These are phyloP conservation scores for Exophiala mesophila DNA, from an alignment of 2,329 filamentous ascomycete genomes.

Conservation along the genomic window DNA sequence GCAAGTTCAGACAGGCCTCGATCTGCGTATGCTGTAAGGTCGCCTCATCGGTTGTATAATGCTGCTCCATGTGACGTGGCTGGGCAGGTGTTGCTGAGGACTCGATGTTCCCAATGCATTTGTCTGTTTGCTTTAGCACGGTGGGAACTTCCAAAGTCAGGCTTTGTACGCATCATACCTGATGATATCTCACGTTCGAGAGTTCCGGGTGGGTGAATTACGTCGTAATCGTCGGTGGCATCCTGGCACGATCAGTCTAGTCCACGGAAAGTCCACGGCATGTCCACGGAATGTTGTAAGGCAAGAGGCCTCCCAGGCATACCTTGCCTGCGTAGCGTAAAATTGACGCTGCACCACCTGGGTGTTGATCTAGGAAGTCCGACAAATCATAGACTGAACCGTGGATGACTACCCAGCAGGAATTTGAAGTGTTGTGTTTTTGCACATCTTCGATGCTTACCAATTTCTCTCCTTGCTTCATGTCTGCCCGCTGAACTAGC, in stretches of 20 bases:
- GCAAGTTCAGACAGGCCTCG: conserved; percentile 8
- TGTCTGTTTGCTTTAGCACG: too few relatives aligned
- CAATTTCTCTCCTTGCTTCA: too few relatives aligned
- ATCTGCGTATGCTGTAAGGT: too few relatives aligned
- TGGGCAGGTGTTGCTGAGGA: too few relatives aligned
- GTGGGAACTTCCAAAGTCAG: too few relatives aligned
- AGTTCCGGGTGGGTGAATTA: conserved; percentile 12
- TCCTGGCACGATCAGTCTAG: conserved; percentile 91
- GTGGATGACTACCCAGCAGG: conserved; percentile 83
- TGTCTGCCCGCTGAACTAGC: too few relatives aligned
- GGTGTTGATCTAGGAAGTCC: conserved; percentile 78
- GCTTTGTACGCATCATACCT: too few relatives aligned
- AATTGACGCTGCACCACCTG: conserved; percentile 56
- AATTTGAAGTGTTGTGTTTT: conserved; percentile 73
- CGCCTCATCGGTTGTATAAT: too few relatives aligned
- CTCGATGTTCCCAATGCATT: too few relatives aligned
- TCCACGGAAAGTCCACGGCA: conserved; percentile 59
- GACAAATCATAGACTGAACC: conserved; percentile 74
- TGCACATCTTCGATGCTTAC: conserved; percentile 65
- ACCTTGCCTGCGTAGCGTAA: background rate
- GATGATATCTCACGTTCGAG: conserved; percentile 13
- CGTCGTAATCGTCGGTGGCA: conserved; percentile 41
- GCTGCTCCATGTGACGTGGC: too few relatives aligned
- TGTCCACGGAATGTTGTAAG: too few relatives aligned
- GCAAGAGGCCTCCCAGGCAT: too few relatives aligned